Base-by-base conservation (phyloP, 2,329 filamentous ascomycete species). In the Colletotrichum sublineola region DNA sequence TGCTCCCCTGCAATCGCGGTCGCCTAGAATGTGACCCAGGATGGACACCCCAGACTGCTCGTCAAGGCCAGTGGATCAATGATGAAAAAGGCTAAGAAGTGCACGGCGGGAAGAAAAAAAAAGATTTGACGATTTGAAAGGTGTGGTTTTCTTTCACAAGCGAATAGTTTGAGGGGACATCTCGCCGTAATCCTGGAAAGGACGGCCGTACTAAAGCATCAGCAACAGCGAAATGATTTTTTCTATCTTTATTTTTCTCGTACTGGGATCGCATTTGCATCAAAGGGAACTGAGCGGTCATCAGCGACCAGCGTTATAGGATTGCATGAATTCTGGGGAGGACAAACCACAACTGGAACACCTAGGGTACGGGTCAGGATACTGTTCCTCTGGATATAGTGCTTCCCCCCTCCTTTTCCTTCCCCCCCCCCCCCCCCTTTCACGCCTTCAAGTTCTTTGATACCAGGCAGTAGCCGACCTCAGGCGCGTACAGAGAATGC, bases 1-100 rank as follows among this genome's bases (percentile, higher is more conserved):
- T 83, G 78, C 77, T 81, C 77, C 67, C 81, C 74, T 5, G 75
- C 76, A 42, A 77, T 75, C 38, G 68, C 71, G 42, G 72, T 74
- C 50, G 71, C 68, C n/a, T 75, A 74, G 65, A 48, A 48, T 36
- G 60, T 24, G 60, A 58, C 46, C 44, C 29, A 63, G 44, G 36
- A 24, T 14, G 40, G 60, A 40, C 46, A 46, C 5, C n/a, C 38
- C 12, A 29, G 14, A 55, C 66, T 55, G 38, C 36, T 58, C 36
- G 29, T 24, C 11, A 31, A 63, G 44, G 52, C 55, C 57, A 58
- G 53, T n/a, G 52, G n/a, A 46, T 68, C 58, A 29, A 68, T 52
- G 50, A 68, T 29, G 44, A 55, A 55, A 52, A 55, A 44, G 55
- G 53, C 55, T 33, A 64, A 64, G 31, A 66, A 55, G 31, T 55